Evolutionary conservation across 148 eudicot genomes (phyloP), one percentile per base, ranked within the genome.

Genomic region (Vaccinium corymbosum): DNA sequence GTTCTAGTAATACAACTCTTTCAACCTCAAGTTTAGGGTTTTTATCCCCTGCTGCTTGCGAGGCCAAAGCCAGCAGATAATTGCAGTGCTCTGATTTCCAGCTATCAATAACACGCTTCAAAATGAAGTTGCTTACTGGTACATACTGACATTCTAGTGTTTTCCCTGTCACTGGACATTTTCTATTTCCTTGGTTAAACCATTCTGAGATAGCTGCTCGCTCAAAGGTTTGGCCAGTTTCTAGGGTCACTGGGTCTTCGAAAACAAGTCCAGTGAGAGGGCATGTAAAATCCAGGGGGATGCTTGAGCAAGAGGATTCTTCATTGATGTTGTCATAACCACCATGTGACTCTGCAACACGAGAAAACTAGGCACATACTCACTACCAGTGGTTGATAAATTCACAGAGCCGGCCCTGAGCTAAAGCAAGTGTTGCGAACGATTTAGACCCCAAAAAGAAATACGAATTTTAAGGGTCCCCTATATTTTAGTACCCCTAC

Each of bases 141-240:
- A 91, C 83, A 61, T 82, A 70, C 76, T 84, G 85, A 32, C 81
- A 86, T 79, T 85, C 80, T 20, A 91, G 81, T 27, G 78, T 77
- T 38, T 83, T 88, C 62, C 88, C 81, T 51, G 89, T 85, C 32
- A 86, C 83, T 46, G 93, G 93, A 74, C 93, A 91, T 29, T 85
- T 88, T 84, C 15, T 79, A 38, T 86, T 73, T 81, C 90, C 93
- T 83, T 87, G 76, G 15, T n/a, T 51, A 51, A 91, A 77, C 93
- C 93, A 91, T 82, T 86, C 86, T 56, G 70, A 52, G 46, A 91
- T 80, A 48, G 91, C 88, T 87, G 32, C 88, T 3, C 89, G 85
- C 85, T 91, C 93, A 72, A 86, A 91, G 70, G 91, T 91, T 85
- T 86, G 90, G 68, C 91, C 93, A 55, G 93, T 91, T 82, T 91